Evolutionary conservation across 2,329 filamentous ascomycete genomes (phyloP), one percentile per base, ranked within the genome.

Genomic region (Neocucurbitaria cava): DNA sequence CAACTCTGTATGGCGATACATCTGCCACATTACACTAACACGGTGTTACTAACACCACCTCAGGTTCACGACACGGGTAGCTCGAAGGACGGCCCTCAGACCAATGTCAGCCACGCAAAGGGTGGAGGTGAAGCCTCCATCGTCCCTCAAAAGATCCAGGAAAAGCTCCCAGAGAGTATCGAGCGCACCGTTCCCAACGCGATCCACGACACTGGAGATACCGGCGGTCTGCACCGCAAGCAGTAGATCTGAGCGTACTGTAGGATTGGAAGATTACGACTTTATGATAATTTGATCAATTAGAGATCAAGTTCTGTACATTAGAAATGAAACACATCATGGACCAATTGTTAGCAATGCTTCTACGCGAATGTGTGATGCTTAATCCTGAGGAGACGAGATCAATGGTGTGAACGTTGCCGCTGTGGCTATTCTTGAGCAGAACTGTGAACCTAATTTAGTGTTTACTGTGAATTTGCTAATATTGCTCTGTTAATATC

Each of bases 121-220:
- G 70, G 70, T 5, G 65, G 65, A 40, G 66, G 61, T 9, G 61
- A 56, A 18, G 66, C 52, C 5, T 72, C 67, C 43, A 75, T 69
- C 15, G 77, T 79, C 0, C 77, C 77, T 8, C 58, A 75, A 62
- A 60, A 65, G 4, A 60, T 78, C 10, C 77, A 79, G 62, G 72
- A 79, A 62, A 71, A 65, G 33, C 63, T 78, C 0, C 77, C 77
- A 0, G 73, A 78, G 65, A 73, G 69, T 44, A 54, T 79, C 13
- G 77, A 79, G 69, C 69, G 74, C 30, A 64, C 66, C 15, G 66
- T 79, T 9, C 76, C 76, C 23, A 75, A 79, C 46, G 51, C 58
- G 2, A 75, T 79, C 40, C 77, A 78, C 52, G 72, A 79, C 49
- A 79, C 18, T 38, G 66, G 68, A 17, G 61, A 66, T 36, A 33